phyloP scores from a whole-genome alignment of 2,329 filamentous ascomycete species.

The Sclerotinia nivalis region DNA sequence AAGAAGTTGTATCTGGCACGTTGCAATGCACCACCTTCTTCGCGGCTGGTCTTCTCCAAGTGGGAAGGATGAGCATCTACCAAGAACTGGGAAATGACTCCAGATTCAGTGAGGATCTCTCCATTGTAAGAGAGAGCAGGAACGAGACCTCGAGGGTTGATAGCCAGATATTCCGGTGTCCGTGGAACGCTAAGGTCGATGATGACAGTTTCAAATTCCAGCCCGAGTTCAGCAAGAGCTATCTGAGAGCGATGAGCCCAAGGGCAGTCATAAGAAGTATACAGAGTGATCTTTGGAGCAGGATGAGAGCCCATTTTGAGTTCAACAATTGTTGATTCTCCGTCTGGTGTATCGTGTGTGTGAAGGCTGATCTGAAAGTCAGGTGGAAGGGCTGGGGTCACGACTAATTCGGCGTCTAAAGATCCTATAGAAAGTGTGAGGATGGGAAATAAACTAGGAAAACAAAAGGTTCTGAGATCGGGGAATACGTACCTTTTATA shows the following conservation, averaged over 20 bases:
- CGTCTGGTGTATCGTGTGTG: conserved; percentile 21
- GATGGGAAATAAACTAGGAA: neutral
- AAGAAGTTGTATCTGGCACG: conserved; percentile 73
- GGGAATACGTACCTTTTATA: conserved; percentile 23
- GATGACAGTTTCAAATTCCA: conserved; percentile 68
- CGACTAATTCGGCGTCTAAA: conserved; percentile 24
- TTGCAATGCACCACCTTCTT: conserved; percentile 55
- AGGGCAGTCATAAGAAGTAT: conserved; percentile 48
- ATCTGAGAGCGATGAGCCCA: conserved; percentile 82
- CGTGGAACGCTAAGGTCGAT: conserved; percentile 71
- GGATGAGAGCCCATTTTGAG: conserved; percentile 25
- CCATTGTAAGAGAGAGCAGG: conserved; percentile 67
- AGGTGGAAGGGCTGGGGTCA: conserved; percentile 23
- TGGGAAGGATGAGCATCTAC: conserved; percentile 69
- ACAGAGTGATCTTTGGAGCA: conserved; percentile 28
- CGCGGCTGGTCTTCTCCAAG: conserved; percentile 58
- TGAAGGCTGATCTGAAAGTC: conserved; percentile 21
- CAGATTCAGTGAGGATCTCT: conserved; percentile 72
- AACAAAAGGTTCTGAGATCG: neutral
- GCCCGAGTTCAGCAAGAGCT: conserved; percentile 62
- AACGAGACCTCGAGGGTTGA: conserved; percentile 80
- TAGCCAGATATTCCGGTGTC: conserved; percentile 69
- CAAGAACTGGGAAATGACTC: conserved; percentile 69
- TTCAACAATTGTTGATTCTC: conserved; percentile 21
- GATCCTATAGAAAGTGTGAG: conserved; percentile 20